These are phyloP conservation scores for Citrus australasica DNA, from an alignment of 345 rosid genomes.

Conservation along the genomic window DNA sequence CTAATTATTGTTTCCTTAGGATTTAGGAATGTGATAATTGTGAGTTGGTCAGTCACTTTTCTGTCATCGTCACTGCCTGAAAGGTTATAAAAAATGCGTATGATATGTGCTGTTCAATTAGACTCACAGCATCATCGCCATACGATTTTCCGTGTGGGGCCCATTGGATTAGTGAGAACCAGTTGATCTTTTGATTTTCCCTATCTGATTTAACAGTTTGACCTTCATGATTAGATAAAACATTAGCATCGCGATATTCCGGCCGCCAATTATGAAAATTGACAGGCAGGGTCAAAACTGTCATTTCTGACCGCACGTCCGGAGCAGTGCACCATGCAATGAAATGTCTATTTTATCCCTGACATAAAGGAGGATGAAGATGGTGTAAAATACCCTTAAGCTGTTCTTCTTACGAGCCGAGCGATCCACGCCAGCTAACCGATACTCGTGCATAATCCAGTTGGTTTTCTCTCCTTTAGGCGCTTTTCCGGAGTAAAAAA, in stretches of 20 bases:
- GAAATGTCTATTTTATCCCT: slow-evolving; percentile 5
- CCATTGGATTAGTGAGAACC: not conserved
- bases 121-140: not conserved
- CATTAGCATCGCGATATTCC: not conserved
- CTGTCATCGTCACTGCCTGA: not conserved
- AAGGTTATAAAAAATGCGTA: not conserved
- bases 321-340: not conserved
- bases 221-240: not conserved
- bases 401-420: slow-evolving; percentile 80
- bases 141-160: not conserved
- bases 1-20: too few relatives aligned
- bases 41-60: not conserved
- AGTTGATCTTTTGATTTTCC: not conserved
- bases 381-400: slow-evolving; percentile 48
- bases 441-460: slow-evolving; percentile 99
- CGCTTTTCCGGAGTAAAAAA: slow-evolving; percentile 86
- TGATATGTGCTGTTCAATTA: not conserved
- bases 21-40: not conserved
- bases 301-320: slow-evolving; percentile 1
- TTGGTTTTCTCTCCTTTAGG: slow-evolving; percentile 88
- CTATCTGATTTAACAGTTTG: not conserved
- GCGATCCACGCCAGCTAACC: slow-evolving; percentile 88
- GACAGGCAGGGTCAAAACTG: slow-evolving; percentile 9
- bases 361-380: not conserved
- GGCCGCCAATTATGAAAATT: slow-evolving; percentile 8